phyloP scores from a whole-genome alignment of 768 basidiomycete species.

The Amylocystis lapponica region DNA sequence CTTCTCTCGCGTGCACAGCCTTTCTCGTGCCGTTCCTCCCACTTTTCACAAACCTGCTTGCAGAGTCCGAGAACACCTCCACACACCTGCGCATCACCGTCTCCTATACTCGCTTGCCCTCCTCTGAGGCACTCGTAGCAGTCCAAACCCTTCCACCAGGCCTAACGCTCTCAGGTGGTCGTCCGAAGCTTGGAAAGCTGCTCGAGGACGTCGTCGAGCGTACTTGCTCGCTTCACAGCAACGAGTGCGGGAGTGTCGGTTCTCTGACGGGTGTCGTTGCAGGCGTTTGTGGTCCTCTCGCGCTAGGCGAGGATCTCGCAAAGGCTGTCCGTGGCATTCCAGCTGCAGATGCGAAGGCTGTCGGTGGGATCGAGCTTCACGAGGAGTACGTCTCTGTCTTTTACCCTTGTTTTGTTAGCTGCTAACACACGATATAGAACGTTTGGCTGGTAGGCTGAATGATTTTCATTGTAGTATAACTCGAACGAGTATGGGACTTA shows the following conservation, averaged over 20 bases:
- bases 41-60: slow-evolving; percentile 32
- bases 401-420: neutral
- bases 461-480: no score
- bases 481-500: no score
- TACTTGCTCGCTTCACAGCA: slow-evolving; percentile 14
- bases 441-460: no score
- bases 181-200: slow-evolving; percentile 13
- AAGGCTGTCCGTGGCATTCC: slow-evolving; percentile 32
- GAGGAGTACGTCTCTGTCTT: slow-evolving; percentile 30
- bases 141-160: slow-evolving; percentile 21
- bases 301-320: slow-evolving; percentile 33
- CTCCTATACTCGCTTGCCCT: slow-evolving; percentile 35
- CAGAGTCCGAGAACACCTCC: slow-evolving; percentile 22
- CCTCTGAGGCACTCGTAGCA: slow-evolving; percentile 11
- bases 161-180: slow-evolving; percentile 24
- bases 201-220: slow-evolving; percentile 21
- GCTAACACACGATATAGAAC: no score
- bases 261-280: slow-evolving; percentile 31
- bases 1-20: slow-evolving; percentile 10
- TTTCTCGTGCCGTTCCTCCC: slow-evolving; percentile 35
- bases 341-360: slow-evolving; percentile 24
- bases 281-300: slow-evolving; percentile 37
- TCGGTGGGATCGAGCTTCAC: slow-evolving; percentile 37
- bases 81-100: slow-evolving; percentile 35
- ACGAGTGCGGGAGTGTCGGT: slow-evolving; percentile 9